Base-by-base conservation (phyloP, 2,329 filamentous ascomycete species). In the Alternaria postmessia region DNA sequence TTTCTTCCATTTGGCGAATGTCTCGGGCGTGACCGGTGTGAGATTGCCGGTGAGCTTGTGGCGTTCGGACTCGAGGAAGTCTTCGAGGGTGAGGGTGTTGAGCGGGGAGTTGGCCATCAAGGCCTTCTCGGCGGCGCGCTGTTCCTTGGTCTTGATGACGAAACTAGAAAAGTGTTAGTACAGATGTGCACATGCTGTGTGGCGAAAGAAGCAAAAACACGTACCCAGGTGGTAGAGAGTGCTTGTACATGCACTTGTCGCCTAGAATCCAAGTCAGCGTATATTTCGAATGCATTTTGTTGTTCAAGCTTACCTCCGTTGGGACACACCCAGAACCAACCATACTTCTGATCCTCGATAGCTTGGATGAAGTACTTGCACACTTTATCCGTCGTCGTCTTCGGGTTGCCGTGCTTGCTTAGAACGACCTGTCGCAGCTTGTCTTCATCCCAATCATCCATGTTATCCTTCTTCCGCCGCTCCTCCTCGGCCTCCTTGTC, bases 301-400 rank as follows among this genome's bases (percentile, higher is more conserved):
- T 38, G 46, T 26, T 20, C 30, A 49, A 12, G 24, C 32, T 49
- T 36, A 49, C 46, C 94, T 67, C 93, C 94, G 75, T 98, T 98
- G 47, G 95, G 95, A 86, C 95, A 99, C 61, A 89, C 86, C 95
- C 95, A 99, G 82, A 99, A 98, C 95, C 95, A 99, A 64, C 95
- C 95, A 74, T 99, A 99, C 81, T 98, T 99, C 73, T 93, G 92
- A 76, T 99, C 95, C 81, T 99, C 95, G 64, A 99, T 95, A 26
- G 95, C 95, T 69, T 94, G 90, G 77, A 98, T 95, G 79, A 99
- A 99, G 84, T 84, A 97, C 81, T 98, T 99, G 92, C 95, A 99
- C 68, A 99, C 95, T 82, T 98, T 99, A 78, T 99, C 95, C 47
- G 95, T 99, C 5, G 91, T 92, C 22, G 94, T 97, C 78, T 90